phyloP scores from a whole-genome alignment of 2,329 filamentous ascomycete species.

The Emergomyces orientalis region DNA sequence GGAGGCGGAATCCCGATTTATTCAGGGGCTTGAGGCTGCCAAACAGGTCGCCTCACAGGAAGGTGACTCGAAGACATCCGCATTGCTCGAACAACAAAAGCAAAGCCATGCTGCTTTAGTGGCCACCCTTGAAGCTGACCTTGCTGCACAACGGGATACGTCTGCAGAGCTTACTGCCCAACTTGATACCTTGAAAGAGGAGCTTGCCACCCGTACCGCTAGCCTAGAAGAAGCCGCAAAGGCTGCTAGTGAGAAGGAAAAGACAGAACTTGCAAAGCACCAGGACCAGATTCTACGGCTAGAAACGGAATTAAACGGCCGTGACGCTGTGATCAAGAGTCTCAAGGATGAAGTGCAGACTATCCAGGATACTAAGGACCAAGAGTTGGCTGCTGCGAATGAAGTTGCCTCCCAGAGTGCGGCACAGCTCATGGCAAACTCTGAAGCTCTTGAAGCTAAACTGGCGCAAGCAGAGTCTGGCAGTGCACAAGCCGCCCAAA shows the following conservation, averaged over 20 bases:
- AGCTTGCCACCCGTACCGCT: constrained; percentile 24
- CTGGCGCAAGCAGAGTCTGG: constrained; percentile 26
- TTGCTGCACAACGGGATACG: constrained; percentile 13
- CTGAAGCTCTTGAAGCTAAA: constrained; percentile 29
- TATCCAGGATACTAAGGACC: constrained; percentile 28
- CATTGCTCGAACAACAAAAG: constrained; percentile 32
- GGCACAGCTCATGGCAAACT: constrained; percentile 27
- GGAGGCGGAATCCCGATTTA: constrained; percentile 29
- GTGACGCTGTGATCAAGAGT: constrained; percentile 31
- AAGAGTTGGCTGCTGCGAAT: constrained; percentile 30
- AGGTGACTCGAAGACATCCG: constrained; percentile 28
- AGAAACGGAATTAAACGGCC: constrained; percentile 28
- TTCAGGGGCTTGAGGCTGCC: constrained; percentile 32
- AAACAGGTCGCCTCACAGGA: constrained; percentile 28
- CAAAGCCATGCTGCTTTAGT: constrained; percentile 26
- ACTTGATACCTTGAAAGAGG: constrained; percentile 12
- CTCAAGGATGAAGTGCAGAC: constrained; percentile 32
- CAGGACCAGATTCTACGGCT: constrained; percentile 16
- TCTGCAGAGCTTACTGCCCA: constrained; percentile 11
- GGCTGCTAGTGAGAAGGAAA: constrained; percentile 25
- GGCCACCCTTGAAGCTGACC: constrained; percentile 14
- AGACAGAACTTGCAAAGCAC: constrained; percentile 21
- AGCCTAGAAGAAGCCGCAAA: constrained; percentile 23
- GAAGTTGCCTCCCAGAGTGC: constrained; percentile 25
- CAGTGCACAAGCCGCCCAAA: constrained; percentile 18